Evolutionary conservation across 805 yeast genomes (phyloP).

Genomic region (Komagataella mondaviorum): DNA sequence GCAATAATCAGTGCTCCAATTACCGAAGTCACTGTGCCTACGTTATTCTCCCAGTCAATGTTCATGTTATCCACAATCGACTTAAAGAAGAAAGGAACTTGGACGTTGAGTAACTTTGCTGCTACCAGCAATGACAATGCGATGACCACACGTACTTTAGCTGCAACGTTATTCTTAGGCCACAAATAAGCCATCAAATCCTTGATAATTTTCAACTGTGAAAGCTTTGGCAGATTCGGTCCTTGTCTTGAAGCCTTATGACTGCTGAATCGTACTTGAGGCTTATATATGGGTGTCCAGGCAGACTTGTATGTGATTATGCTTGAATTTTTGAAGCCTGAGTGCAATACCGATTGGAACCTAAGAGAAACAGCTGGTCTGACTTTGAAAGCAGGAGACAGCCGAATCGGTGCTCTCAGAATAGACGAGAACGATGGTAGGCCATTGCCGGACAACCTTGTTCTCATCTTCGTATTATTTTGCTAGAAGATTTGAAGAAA

Average conservation of each 20-base stretch:
- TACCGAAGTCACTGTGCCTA: conserved; percentile 51
- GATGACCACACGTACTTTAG: conserved; percentile 58
- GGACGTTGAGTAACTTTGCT: conserved; percentile 81
- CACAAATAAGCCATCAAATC: conserved; percentile 61
- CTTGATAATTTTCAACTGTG: conserved; percentile 42
- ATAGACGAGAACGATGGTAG: conserved; percentile 7
- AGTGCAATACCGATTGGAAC: not conserved
- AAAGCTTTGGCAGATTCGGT: conserved; percentile 5
- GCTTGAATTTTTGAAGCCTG: not conserved
- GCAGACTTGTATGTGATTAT: not conserved
- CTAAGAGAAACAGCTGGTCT: not conserved
- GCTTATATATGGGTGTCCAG: not conserved
- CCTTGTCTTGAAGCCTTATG: not conserved
- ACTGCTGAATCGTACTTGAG: not conserved
- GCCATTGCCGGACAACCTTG: conserved; percentile 43
- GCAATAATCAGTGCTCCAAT: conserved; percentile 64
- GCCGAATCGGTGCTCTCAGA: not conserved
- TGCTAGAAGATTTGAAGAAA: not conserved
- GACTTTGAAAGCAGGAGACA: not conserved
- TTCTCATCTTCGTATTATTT: conserved; percentile 35
- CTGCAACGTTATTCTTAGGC: conserved; percentile 62
- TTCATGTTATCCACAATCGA: conserved; percentile 86
- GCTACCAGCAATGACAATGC: conserved; percentile 66
- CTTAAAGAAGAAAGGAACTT: conserved; percentile 92
- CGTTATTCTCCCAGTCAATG: conserved; percentile 60